phyloP scores from a whole-genome alignment of 1,284 basidiomycete species.

The Marasmius tenuissimus region DNA sequence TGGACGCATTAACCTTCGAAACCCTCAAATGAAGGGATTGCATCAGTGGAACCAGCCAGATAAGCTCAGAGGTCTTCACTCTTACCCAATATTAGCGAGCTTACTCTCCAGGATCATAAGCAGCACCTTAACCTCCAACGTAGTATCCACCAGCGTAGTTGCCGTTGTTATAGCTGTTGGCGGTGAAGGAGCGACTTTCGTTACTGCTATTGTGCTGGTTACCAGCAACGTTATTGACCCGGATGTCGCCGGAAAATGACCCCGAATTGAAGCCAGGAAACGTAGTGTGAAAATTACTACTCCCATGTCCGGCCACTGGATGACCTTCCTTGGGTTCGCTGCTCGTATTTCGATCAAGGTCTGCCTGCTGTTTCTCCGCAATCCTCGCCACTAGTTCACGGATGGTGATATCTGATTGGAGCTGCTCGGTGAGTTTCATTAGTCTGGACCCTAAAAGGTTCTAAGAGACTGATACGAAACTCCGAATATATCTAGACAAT shows the following conservation, averaged over 20 bases:
- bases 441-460: too few species aligned
- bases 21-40: too few species aligned
- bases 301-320: not conserved
- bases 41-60: too few species aligned
- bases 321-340: not conserved
- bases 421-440: not conserved
- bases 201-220: not conserved
- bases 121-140: too few species aligned
- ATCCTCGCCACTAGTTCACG: not conserved
- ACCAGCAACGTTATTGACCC: not conserved
- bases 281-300: not conserved
- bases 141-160: too few species aligned
- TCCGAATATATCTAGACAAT: not conserved
- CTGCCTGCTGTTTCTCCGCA: not conserved
- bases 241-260: not conserved
- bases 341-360: not conserved
- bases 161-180: not conserved
- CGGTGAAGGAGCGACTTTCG: not conserved
- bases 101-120: too few species aligned
- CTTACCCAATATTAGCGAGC: too few species aligned
- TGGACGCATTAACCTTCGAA: too few species aligned
- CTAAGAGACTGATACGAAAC: not conserved
- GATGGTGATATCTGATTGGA: slow-evolving; percentile 3
- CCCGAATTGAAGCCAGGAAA: not conserved
- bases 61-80: too few species aligned